phyloP scores from a whole-genome alignment of 2,329 filamentous ascomycete genomes.

The Sarocladium brachiariae region DNA sequence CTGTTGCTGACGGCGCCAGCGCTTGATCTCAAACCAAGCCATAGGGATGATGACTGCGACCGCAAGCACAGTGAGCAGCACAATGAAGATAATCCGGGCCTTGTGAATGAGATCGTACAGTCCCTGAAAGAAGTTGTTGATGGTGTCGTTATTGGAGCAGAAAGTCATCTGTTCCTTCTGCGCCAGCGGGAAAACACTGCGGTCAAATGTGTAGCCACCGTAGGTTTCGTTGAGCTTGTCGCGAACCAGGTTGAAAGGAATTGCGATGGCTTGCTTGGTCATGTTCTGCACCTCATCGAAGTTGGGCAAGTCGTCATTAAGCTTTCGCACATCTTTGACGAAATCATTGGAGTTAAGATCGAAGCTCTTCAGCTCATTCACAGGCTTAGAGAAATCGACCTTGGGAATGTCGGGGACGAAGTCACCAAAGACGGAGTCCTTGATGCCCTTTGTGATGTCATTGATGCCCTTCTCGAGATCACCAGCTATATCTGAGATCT shows the following conservation, averaged over 20 bases:
- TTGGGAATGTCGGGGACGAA: conserved; percentile 36
- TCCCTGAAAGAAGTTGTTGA: conserved; percentile 75
- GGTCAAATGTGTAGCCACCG: conserved; percentile 70
- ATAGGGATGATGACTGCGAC: conserved; percentile 69
- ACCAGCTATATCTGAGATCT: conserved; percentile 51
- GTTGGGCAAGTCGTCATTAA: conserved; percentile 74
- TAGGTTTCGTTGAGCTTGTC: conserved; percentile 64
- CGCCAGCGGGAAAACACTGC: conserved; percentile 72
- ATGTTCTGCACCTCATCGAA: conserved; percentile 81
- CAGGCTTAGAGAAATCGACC: conserved; percentile 58
- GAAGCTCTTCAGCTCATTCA: conserved; percentile 63
- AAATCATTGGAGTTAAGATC: conserved; percentile 61
- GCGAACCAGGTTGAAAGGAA: conserved; percentile 78
- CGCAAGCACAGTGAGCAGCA: conserved; percentile 65
- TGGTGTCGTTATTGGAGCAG: conserved; percentile 76
- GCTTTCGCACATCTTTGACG: conserved; percentile 58
- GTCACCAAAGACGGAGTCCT: conserved; percentile 43
- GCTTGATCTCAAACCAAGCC: conserved; percentile 71
- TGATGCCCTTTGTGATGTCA: conserved; percentile 36
- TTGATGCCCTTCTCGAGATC: conserved; percentile 42
- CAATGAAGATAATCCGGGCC: conserved; percentile 69
- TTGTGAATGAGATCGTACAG: conserved; percentile 60
- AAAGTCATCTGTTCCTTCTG: conserved; percentile 77
- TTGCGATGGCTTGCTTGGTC: conserved; percentile 64
- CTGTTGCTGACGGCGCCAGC: conserved; percentile 67